Evolutionary conservation across 2,329 filamentous ascomycete genomes (phyloP).

Genomic region (Aspergillus aculeatus): DNA sequence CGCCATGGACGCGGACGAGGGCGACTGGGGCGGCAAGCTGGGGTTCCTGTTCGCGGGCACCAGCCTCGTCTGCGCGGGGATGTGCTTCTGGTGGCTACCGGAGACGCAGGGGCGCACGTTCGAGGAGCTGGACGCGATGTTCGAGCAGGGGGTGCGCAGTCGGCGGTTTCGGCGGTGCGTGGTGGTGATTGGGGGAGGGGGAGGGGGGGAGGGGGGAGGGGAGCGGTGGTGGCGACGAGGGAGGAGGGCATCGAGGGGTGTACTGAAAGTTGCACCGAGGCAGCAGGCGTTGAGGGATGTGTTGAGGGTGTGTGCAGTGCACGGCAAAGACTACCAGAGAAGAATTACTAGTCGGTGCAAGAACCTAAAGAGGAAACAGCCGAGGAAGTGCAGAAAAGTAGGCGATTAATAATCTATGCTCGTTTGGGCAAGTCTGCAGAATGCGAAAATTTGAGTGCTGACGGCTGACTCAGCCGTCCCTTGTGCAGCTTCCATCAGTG

Average conservation of each 20-base stretch:
- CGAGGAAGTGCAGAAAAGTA: not conserved
- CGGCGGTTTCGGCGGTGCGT: slow-evolving; percentile 20
- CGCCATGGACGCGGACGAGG: slow-evolving; percentile 33
- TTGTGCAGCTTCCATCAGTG: not conserved
- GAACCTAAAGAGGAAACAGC: not conserved
- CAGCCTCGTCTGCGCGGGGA: slow-evolving; percentile 24
- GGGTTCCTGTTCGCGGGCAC: slow-evolving; percentile 34
- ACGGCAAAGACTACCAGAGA: not conserved
- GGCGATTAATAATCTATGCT: not conserved
- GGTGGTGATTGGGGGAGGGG: not conserved
- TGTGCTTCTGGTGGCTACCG: slow-evolving; percentile 33
- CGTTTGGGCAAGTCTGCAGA: not conserved
- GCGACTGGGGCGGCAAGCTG: slow-evolving; percentile 31
- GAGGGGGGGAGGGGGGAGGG: too few relatives aligned
- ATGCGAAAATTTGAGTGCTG: not conserved
- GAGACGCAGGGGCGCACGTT: slow-evolving; percentile 32
- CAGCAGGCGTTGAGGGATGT: not conserved
- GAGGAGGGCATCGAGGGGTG: not conserved
- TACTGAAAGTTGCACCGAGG: too few relatives aligned
- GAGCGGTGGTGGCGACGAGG: not conserved
- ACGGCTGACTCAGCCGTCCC: not conserved
- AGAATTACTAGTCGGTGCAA: not conserved
- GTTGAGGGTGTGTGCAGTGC: not conserved
- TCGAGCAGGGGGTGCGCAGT: slow-evolving; percentile 24
- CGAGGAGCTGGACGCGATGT: slow-evolving; percentile 33